Evolutionary conservation across 148 eudicot species (phyloP), one percentile per base, ranked within the genome.

Genomic region (Bassia scoparia): DNA sequence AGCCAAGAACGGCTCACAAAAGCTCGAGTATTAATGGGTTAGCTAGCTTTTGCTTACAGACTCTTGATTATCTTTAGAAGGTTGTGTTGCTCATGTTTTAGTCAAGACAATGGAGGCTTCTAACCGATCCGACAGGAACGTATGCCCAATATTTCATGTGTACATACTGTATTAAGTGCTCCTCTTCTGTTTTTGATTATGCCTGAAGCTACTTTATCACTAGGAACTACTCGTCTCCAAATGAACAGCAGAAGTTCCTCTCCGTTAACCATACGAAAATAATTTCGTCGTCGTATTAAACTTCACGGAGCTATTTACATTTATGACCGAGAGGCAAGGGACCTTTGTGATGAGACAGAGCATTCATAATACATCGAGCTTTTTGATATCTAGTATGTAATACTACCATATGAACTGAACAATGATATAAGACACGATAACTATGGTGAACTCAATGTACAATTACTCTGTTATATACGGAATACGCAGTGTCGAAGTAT

Each of bases 381-480:
- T 68, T 72, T 58, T 61, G 67, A 59, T 67, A 54, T 43, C n/a
- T n/a, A n/a, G n/a, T 48, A 61, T 56, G 41, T 3, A 37, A 41
- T 41, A 41, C 12, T 24, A 67, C 16, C 72, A 58, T 46, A 58
- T 49, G 60, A 63, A 33, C 72, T 30, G 71, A 55, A 48, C 54
- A 23, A 15, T 52, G 69, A 54, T 73, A 0, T 8, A 3, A 58
- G 74, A 73, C 68, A 68, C 56, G 26, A 61, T 56, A 60, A 49
- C 33, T 49, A 58, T 49, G 49, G 69, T 27, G 12, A 60, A 68
- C 38, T 31, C 55, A 67, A 67, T 60, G n/a, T 73, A 73, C 67
- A 61, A 61, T 41, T 56, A 35, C 73, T 74, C 31, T 54, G n/a
- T 37, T 79, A 74, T 49, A 69, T 31, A 33, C 24, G n/a, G 21